Evolutionary conservation across 352 stramenopile genomes (phyloP), one percentile per base, ranked within the genome.

Genomic region (Phytophthora uliginosa): DNA sequence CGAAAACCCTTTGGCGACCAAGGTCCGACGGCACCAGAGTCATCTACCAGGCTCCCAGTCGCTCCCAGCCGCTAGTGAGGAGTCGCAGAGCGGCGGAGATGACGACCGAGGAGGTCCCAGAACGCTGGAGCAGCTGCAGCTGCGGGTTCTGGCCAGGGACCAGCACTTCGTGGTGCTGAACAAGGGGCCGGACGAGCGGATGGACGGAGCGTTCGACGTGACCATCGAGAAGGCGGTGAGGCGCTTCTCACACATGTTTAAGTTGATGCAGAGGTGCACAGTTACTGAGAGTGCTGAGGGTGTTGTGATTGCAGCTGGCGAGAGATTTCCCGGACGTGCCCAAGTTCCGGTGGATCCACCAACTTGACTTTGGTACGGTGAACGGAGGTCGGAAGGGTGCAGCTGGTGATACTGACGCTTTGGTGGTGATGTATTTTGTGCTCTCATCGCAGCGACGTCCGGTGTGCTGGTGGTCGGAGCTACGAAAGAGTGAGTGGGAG

Each of bases 271-370:
- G 12, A 34, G 7, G 4, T 24, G 8, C 6, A 31, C 4, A 59
- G 20, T 28, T 3, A 53, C 26, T 69, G 24, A 74, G 3, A 52
- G 6, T 45, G 54, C 18, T 36, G 26, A 22, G 36, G 8, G 7
- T 48, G 7, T 55, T 47, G 52, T 28, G 26, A 0, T 63, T 2
- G 13, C 69, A 95, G 76, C 68, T 97, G 40, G 67, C 85, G 47
- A 78, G 89, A 8, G 83, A 95, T 58, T 95, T 85, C 59, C 87
- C 87, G 24, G 77, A 93, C n/a, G 78, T 94, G 15, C 63, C 76
- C 7, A 95, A 97, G 66, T 94, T 96, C 52, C 88, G 90, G 24
- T 97, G 90, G 91, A 93, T 97, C 63, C 92, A 98, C 66, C 90
- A 97, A 75, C 80, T 98, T 24, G 92, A 98, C 74, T 98, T 97